These are phyloP conservation scores for Monosporozyma servazzii DNA, from an alignment of 805 yeast species.

Conservation along the genomic window DNA sequence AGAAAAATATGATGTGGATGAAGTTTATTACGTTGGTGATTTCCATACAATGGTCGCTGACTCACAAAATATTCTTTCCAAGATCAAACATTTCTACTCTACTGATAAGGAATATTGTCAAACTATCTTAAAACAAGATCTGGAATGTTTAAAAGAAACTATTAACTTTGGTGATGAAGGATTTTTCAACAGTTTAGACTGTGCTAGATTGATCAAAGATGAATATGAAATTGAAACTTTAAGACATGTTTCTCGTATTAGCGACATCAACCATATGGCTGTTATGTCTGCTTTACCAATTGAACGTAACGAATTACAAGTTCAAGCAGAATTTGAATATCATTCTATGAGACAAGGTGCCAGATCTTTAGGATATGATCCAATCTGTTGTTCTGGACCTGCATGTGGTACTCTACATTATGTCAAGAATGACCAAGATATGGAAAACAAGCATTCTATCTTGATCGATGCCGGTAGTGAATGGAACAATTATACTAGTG, in stretches of 20 bases:
- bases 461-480: constrained; percentile 96
- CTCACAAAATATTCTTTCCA: not conserved
- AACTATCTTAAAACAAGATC: not conserved
- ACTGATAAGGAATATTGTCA: constrained; percentile 42
- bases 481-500: constrained; percentile 87
- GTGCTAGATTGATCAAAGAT: constrained; percentile 78
- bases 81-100: constrained; percentile 29
- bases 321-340: constrained; percentile 91
- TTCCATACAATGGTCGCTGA: constrained; percentile 22
- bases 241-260: constrained; percentile 72
- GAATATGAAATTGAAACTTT: constrained; percentile 66
- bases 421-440: constrained; percentile 63
- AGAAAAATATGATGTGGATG: constrained; percentile 68
- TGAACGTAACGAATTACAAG: constrained; percentile 78
- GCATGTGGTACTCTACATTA: constrained; percentile 88
- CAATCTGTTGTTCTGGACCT: constrained; percentile 91
- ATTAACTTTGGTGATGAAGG: constrained; percentile 38
- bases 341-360: constrained; percentile 93
- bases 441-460: constrained; percentile 52
- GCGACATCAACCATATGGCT: constrained; percentile 81
- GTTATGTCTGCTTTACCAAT: constrained; percentile 90
- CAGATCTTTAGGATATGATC: constrained; percentile 81
- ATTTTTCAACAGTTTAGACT: constrained; percentile 72
- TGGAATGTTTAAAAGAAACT: not conserved
- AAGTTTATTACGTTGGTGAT: constrained; percentile 54